Evolutionary conservation across 192 early-diverging fungal species (phyloP), one percentile per base, ranked within the genome.

Genomic region (Phlyctochytrium bullatum): DNA sequence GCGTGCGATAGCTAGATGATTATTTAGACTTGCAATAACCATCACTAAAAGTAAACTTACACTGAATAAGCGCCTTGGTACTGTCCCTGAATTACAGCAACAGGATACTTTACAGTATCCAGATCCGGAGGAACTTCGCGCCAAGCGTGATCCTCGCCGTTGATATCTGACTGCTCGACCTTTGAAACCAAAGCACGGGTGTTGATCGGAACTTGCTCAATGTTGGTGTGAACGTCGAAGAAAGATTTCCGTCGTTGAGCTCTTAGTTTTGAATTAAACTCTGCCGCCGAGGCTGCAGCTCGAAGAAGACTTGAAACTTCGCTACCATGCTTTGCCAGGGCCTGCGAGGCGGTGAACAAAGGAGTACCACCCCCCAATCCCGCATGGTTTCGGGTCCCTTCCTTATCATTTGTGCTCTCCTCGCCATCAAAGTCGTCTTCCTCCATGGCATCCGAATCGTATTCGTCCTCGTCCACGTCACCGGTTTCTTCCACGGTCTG

Each of bases 11-110:
- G 23, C 68, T 69, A 40, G 24, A 30, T 23, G 25, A 36, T 24
- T 6, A 20, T 6, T 47, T 17, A 28, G 1, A 32, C 52, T 40
- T 40, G 27, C 2, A 16, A 25, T 14, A 65, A 62, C 27, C 27
- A 56, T 65, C 51, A 24, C 6, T 27, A 16, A 59, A 66, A 66
- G 3, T 20, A 51, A 33, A 62, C 67, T 33, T 78, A 80, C 65
- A 83, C 33, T 10, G 78, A 62, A 51, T 64, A 58, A 12, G 65
- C 63, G 4, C 65, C 79, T 52, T 85, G 83, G 68, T 80, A 80
- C 50, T 85, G 83, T 10, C 76, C 74, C 24, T 67, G 73, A 28
- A 80, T 76, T 27, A 85, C 35, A 2, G 80, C 76, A 14, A 85
- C 17, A 2, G 83, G 83, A 68, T 78, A 84, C 30, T 35, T 6